Percentiles rank a stretch among this genome's conserved stretches.
phyloP scores from a whole-genome alignment of 2,329 filamentous ascomycete species.

The Colletotrichum somersetense region DNA sequence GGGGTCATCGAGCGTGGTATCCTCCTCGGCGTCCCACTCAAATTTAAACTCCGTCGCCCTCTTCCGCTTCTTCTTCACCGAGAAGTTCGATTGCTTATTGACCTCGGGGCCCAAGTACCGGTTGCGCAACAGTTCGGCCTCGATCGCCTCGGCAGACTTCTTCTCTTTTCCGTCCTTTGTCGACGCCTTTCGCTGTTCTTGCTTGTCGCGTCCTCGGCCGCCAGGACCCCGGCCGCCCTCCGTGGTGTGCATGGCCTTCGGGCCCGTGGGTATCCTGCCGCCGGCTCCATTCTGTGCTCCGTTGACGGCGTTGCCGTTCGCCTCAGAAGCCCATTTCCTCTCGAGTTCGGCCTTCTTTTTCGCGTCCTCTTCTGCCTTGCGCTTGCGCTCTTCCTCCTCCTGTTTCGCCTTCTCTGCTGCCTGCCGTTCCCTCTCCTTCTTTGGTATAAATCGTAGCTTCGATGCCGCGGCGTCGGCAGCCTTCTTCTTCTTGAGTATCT shows the following conservation, averaged over 20 bases:
- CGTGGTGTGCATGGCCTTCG: constrained; percentile 30
- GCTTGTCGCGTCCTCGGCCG: constrained; percentile 49
- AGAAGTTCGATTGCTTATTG: constrained; percentile 86
- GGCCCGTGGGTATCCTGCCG: constrained; percentile 47
- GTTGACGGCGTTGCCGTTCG: constrained; percentile 48
- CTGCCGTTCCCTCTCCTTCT: constrained; percentile 83
- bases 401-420: constrained; percentile 83
- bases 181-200: constrained; percentile 65
- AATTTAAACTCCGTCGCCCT: constrained; percentile 96
- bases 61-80: constrained; percentile 94
- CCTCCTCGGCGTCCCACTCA: constrained; percentile 95
- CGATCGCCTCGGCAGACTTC: constrained; percentile 70
- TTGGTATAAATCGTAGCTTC: constrained; percentile 90
- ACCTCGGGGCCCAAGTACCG: constrained; percentile 93
- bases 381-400: constrained; percentile 70
- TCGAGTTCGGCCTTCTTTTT: constrained; percentile 79
- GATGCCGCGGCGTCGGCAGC: constrained; percentile 85
- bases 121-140: constrained; percentile 80
- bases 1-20: constrained; percentile 87
- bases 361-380: constrained; percentile 67
- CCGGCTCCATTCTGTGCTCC: constrained; percentile 62
- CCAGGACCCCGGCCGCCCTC: constrained; percentile 56
- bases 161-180: constrained; percentile 54
- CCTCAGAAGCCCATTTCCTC: constrained; percentile 51
- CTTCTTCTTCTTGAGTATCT: constrained; percentile 86